These are phyloP conservation scores for Alternaria consortialis DNA, from an alignment of 2,329 filamentous ascomycete species.

Conservation along the genomic window DNA sequence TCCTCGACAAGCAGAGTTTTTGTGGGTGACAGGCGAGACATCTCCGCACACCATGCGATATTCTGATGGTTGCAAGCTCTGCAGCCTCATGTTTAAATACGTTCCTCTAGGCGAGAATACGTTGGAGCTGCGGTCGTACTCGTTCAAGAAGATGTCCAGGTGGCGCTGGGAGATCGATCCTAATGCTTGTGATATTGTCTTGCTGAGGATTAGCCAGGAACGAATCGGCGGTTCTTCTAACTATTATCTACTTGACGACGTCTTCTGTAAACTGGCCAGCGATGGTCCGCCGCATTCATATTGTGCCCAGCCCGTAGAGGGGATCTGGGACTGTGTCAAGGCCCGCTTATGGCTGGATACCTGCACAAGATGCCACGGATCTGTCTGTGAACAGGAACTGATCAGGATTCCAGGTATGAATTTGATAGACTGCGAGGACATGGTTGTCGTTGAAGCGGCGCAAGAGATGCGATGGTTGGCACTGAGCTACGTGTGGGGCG, in stretches of 20 bases:
- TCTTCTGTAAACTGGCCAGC: background rate
- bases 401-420: no score
- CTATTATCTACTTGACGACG: no score
- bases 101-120: no score
- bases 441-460: background rate
- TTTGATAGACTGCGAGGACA: background rate
- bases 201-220: no score
- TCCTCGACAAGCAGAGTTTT: background rate
- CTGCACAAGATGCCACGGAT: background rate
- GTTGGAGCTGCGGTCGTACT: background rate
- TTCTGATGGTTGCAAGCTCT: background rate
- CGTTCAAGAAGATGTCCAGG: background rate
- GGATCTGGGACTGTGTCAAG: background rate
- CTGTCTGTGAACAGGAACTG: no score
- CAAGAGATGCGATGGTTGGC: background rate
- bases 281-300: background rate
- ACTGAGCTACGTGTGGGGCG: background rate
- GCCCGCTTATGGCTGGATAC: background rate
- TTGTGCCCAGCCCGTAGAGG: background rate
- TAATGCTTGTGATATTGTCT: no score
- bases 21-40: background rate
- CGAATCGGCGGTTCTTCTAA: no score
- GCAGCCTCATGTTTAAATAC: no score
- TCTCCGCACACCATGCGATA: background rate
- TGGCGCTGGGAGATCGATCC: no score